Base-by-base conservation (phyloP, 495 filamentous ascomycete species). In the Xylaria bambusicola region DNA sequence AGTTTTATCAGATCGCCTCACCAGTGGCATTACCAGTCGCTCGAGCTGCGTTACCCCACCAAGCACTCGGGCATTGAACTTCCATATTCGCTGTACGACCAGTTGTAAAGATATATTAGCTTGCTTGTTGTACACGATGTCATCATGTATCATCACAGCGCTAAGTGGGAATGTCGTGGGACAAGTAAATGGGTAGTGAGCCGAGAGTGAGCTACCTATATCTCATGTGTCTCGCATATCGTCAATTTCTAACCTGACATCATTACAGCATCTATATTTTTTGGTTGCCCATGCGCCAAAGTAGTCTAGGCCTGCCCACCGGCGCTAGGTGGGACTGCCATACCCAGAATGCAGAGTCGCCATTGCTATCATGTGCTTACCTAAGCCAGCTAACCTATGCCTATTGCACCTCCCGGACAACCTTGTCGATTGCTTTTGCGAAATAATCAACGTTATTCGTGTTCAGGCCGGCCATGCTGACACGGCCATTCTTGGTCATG, bases 401-500 rank as follows among this genome's bases (percentile, higher is more conserved):
- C 35, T 72, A 74, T 60, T 78, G 60, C 21, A 55, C 63, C 52
- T 87, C 90, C 53, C 87, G 82, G 4, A 98, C 91, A 46, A 91
- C 89, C 63, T 86, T 90, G 66, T 97, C 90, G 1, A 98, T 81
- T 0, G 92, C 91, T 68, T 87, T 87, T 18, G 93, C 94, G 60
- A 97, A 86, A 73, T 97, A 97, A 40, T 96, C 91, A 35, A 98
- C 77, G 71, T 99, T 99, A 62, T 84, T 73, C 23, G 89, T 88
- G 73, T 98, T 99, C 61, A 98, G 71, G 1, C 94, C 94, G 2
- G 94, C 94, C 91, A 99, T 97, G 52, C 88, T 92, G 71, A 98
- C 96, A 33, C 94, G 85, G 10, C 94, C 94, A 67, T 99, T 99
- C 85, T 97, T 98, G 26, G 95, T 97, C 90, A 98, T 96, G 73